phyloP scores from a whole-genome alignment of 306 rosid species.

The Cucumis sativus region DNA sequence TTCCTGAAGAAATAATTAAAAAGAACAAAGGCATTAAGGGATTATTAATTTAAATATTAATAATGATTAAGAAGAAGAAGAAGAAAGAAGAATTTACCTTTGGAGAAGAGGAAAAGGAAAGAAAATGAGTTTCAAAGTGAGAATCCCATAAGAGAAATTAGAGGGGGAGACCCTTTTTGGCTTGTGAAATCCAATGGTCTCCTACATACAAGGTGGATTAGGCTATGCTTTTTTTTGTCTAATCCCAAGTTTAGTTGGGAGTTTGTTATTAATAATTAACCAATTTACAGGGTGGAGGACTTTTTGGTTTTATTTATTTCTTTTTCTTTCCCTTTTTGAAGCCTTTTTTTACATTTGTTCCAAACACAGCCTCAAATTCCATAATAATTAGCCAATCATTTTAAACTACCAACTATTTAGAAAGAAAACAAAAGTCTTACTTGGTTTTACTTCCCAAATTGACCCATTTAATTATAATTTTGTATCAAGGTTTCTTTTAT shows the following conservation, averaged over 20 bases:
- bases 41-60: too few relatives aligned
- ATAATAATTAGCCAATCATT: background rate
- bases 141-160: background rate
- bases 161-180: background rate
- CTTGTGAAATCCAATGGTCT: background rate
- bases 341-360: background rate
- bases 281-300: background rate
- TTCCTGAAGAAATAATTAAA: background rate
- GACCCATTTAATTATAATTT: too few relatives aligned
- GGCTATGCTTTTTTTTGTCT: background rate
- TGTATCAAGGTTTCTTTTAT: too few relatives aligned
- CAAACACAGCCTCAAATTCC: background rate
- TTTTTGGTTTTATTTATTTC: background rate
- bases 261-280: constrained; percentile 40
- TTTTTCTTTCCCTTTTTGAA: background rate
- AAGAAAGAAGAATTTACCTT: background rate
- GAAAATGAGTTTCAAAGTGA: background rate
- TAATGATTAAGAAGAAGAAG: too few relatives aligned
- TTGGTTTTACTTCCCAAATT: too few relatives aligned
- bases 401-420: too few relatives aligned
- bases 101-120: background rate
- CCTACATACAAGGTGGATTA: constrained; percentile 5
- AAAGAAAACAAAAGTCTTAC: too few relatives aligned
- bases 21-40: too few relatives aligned
- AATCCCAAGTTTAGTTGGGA: constrained; percentile 23